Base-by-base conservation (phyloP, 345 rosid genomes). In the Arabidopsis thaliana region DNA sequence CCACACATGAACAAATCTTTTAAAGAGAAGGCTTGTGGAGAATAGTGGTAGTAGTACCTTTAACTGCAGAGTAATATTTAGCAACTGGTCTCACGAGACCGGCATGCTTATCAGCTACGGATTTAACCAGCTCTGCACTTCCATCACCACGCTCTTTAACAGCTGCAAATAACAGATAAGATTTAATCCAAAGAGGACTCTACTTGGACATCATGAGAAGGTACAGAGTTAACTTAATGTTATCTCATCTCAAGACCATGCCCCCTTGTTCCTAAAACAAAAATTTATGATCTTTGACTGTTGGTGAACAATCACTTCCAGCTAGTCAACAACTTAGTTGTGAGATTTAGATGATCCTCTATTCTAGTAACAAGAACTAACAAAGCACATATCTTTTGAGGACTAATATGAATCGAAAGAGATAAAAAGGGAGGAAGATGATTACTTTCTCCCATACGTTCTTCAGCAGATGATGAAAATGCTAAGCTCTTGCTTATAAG, bases 61-160 rank as follows among this genome's bases (percentile, higher is more conserved):
- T 91, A 36, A 82, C 45, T 33, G 79, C 82, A 3, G 87, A 78
- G 84, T 74, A 72, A 69, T 79, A 81, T 75, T 92, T 88, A 65
- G 87, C 86, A 53, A 90, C 80, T 48, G 96, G 96, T 84, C 97
- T 90, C 76, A 89, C 75, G 71, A 84, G 91, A 88, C 85, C 89
- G 52, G 78, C 64, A 79, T 88, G 88, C 77, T 84, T 95, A 76
- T 88, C 89, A 69, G 84, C 72, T 30, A 45, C 53, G 37, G 93
- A 77, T 78, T 83, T 85, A 13, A 83, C 83, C 79, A 90, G 49
- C 83, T 87, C 96, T 12, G 46, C 49, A 65, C 73, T 76, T 55
- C 52, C 80, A 69, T 76, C 80, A 12, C 51, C 65, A 62, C 71
- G 59, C 25, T 69, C 75, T 55, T 76, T 69, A 30, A 37, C 52